These are phyloP conservation scores for Phytophthora pinifolia DNA, from an alignment of 352 stramenopile genomes.

Conservation along the genomic window DNA sequence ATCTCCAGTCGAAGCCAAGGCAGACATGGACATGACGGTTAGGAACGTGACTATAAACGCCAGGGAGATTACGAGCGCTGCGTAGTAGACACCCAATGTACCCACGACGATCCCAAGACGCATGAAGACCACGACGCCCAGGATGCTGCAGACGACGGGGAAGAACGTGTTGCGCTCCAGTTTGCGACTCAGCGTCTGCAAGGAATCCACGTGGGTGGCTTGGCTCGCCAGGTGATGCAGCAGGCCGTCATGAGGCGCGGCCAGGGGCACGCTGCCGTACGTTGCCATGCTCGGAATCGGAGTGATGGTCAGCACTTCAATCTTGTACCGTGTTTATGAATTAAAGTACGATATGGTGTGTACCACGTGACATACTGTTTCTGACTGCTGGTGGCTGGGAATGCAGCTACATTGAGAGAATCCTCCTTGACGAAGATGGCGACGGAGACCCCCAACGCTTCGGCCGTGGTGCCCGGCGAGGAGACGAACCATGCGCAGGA, in stretches of 20 bases:
- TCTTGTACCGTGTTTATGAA: neutral
- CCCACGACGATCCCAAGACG: slow-evolving; percentile 45
- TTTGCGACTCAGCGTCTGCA: slow-evolving; percentile 24
- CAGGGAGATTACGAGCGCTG: slow-evolving; percentile 26
- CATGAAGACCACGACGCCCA: slow-evolving; percentile 61
- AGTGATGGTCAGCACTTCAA: slow-evolving; percentile 30
- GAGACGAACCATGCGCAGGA: slow-evolving; percentile 58
- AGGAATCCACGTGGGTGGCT: slow-evolving; percentile 1
- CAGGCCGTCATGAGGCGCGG: slow-evolving; percentile 1
- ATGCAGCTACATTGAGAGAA: slow-evolving; percentile 18
- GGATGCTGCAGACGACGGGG: slow-evolving; percentile 54
- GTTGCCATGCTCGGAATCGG: slow-evolving; percentile 1
- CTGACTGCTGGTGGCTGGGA: slow-evolving; percentile 14
- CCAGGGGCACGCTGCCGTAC: slow-evolving; percentile 12
- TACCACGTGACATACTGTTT: neutral
- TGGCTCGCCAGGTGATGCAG: slow-evolving; percentile 11
- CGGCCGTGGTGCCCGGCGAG: slow-evolving; percentile 32
- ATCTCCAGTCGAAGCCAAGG: slow-evolving; percentile 31
- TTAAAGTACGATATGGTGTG: slow-evolving; percentile 17
- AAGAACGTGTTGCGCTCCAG: slow-evolving; percentile 39
- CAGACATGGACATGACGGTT: slow-evolving; percentile 51
- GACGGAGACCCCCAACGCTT: slow-evolving; percentile 21
- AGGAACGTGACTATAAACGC: slow-evolving; percentile 48
- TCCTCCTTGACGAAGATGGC: slow-evolving; percentile 31
- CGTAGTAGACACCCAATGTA: slow-evolving; percentile 26